Evolutionary conservation across 305 asterid species (phyloP).

Genomic region (Rubia balearica): DNA sequence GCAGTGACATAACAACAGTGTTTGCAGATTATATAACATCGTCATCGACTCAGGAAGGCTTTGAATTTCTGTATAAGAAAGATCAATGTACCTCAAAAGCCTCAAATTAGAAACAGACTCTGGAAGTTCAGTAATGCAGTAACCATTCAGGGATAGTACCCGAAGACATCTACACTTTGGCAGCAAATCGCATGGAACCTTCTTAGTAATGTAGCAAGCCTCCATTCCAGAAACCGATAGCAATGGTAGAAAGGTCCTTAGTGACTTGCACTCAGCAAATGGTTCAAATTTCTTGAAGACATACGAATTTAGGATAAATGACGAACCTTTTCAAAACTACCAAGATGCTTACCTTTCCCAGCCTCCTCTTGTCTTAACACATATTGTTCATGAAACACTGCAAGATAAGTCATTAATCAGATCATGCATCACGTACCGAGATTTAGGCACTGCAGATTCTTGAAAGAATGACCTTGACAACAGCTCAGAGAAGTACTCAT

Average conservation of each 20-base stretch:
- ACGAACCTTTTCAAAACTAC: conserved; percentile 28
- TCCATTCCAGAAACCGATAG: conserved; percentile 17
- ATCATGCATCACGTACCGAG: conserved; percentile 37
- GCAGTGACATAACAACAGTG: conserved; percentile 17
- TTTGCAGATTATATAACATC: conserved; percentile 20
- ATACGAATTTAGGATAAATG: conserved; percentile 38
- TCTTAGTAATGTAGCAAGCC: conserved; percentile 25
- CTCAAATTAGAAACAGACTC: conserved; percentile 37
- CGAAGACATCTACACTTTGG: conserved; percentile 34
- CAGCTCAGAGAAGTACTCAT: conserved; percentile 33
- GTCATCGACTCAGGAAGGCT: conserved; percentile 21
- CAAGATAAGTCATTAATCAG: conserved; percentile 40
- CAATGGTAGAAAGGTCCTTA: conserved; percentile 39
- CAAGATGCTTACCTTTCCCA: conserved; percentile 17
- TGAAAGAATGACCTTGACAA: conserved; percentile 41
- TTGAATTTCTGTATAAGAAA: conserved; percentile 17
- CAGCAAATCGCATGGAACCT: conserved; percentile 30
- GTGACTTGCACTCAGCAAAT: conserved; percentile 25
- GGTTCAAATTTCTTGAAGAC: conserved; percentile 39
- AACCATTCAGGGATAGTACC: conserved; percentile 34
- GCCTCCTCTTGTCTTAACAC: conserved; percentile 31
- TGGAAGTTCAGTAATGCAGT: conserved; percentile 36
- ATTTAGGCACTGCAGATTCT: conserved; percentile 22
- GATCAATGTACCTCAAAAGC: conserved; percentile 33
- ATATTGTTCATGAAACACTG: conserved; percentile 32